phyloP scores from a whole-genome alignment of 192 early-diverging fungal species.

The Coemansia aciculifera region DNA sequence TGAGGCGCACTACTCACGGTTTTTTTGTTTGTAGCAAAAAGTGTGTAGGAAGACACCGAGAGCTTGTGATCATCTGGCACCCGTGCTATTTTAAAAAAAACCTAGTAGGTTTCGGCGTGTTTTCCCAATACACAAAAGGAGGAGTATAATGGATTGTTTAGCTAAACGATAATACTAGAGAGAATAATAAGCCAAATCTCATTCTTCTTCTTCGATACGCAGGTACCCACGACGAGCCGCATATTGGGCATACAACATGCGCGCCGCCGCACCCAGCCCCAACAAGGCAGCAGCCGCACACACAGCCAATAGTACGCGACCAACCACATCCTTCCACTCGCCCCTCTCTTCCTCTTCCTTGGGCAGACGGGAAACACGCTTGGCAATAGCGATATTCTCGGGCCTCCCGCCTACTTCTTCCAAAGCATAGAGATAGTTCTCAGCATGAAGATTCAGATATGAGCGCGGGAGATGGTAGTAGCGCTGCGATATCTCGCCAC shows the following conservation, averaged over 20 bases:
- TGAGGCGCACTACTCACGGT: neutral
- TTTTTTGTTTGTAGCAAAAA: neutral
- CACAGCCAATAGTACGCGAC: neutral
- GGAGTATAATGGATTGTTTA: neutral
- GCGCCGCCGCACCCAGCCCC: neutral
- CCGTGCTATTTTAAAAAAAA: neutral
- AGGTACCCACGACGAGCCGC: constrained; percentile 18
- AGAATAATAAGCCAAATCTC: too few species aligned
- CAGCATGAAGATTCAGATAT: constrained; percentile 17
- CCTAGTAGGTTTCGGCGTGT: neutral
- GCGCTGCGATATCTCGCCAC: constrained; percentile 45
- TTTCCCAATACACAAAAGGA: neutral
- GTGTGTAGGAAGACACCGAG: neutral
- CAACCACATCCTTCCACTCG: neutral
- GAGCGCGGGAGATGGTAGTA: constrained; percentile 48
- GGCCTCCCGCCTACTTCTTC: constrained; percentile 44
- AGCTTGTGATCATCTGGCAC: neutral
- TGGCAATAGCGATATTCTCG: constrained; percentile 22
- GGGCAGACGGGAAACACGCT: constrained; percentile 19
- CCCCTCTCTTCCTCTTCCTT: neutral
- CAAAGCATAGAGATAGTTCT: constrained; percentile 27
- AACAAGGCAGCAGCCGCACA: constrained; percentile 3
- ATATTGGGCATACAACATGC: constrained; percentile 3
- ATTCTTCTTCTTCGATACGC: neutral
- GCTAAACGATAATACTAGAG: too few species aligned